Base-by-base conservation (phyloP, 1,139 yeast genomes). In the Hyphopichia buzzinii region DNA sequence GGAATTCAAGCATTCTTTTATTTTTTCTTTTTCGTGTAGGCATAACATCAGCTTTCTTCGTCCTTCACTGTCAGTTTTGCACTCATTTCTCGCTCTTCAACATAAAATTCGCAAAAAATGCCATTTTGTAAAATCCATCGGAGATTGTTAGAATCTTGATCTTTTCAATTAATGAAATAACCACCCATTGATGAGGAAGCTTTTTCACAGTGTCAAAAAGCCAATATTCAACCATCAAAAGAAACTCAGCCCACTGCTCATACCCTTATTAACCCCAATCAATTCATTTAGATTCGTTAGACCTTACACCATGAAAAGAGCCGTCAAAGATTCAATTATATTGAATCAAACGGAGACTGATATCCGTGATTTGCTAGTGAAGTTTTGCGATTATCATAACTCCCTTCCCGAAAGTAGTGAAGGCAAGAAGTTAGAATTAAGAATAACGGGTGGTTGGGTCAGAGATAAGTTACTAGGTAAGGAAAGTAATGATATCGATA, bases 381-480 rank as follows among this genome's bases (percentile, higher is more conserved):
- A 65, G 26, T 76, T 67, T 48, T 65, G 74, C 45, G 39, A 54
- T 32, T 49, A 58, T 37, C 67, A 71, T 43, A 68, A 70, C 39
- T 17, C 42, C 12, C 29, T 36, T 16, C 50, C 46, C 16, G 42
- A 37, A 2, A 36, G 41, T 13, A 46, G 31, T 16, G 28, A 42
- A 1, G 35, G 39, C 5, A 33, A 43, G 22, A 50, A 45, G 15
- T 43, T 72, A 16, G 81, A 76, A 23, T 69, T 90, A 15, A 62
- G 99, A 44, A 85, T 92, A 48, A 90, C 97, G 0, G 99, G 99
- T 23, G 99, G 99, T 1, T 92, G 99, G 99, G 99, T 92, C 4
- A 74, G 99, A 50, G 99, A 92, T 59, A 92, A 92, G 63, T 64
- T 92, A 26, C 66, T 94, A 27, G 95, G 95, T 0, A 71, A 74